A percentile compares a stretch with the other conserved stretches of the same genome.
Evolutionary conservation across 2,329 filamentous ascomycete genomes (phyloP).

Genomic region (Ophiostoma sp.): DNA sequence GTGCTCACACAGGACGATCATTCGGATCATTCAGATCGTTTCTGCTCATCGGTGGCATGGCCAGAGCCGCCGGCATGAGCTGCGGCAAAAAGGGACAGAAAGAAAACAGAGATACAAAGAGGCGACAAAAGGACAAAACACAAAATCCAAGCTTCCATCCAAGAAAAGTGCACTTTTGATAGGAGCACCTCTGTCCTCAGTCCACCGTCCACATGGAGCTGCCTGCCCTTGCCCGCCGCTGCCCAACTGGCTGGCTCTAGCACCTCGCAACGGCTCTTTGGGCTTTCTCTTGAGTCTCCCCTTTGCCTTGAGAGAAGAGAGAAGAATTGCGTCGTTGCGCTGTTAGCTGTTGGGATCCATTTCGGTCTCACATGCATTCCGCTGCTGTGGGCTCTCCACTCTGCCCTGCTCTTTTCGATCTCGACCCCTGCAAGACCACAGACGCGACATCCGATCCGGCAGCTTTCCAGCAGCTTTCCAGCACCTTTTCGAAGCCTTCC

Average conservation of each 20-base stretch:
- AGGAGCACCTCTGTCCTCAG: not conserved
- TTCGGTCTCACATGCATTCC: constrained; percentile 22
- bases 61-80: not conserved
- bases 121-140: not conserved
- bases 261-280: not conserved
- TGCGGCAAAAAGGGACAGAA: not conserved
- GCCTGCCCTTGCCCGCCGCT: not conserved
- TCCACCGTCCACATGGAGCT: not conserved
- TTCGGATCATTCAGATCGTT: no score
- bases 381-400: constrained; percentile 13
- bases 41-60: not conserved
- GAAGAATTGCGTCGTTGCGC: not conserved
- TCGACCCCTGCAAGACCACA: not conserved
- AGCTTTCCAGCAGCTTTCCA: not conserved
- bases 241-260: not conserved
- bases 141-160: not conserved
- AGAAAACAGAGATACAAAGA: not conserved
- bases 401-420: not conserved
- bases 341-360: constrained; percentile 1
- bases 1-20: not conserved
- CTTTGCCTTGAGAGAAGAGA: no score
- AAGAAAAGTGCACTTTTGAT: not conserved
- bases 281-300: not conserved
- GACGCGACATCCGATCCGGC: not conserved
- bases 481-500: not conserved